Evolutionary conservation across 805 yeast species (phyloP).

Genomic region (Tetrapisispora iriomotensis): DNA sequence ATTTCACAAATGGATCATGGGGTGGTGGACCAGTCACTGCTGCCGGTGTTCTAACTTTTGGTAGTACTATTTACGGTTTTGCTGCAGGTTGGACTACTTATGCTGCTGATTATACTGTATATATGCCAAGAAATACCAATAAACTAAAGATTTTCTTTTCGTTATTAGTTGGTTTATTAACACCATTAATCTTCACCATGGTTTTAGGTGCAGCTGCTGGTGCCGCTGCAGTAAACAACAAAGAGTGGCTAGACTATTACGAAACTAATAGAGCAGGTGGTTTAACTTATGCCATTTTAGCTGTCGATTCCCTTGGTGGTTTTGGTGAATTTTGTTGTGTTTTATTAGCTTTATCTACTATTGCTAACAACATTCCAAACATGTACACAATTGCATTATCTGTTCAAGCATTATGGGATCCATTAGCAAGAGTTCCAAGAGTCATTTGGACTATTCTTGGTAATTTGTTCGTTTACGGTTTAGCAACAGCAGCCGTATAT

Average conservation of each 20-base stretch:
- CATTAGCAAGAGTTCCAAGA: conserved; percentile 67
- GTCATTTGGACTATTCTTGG: conserved; percentile 70
- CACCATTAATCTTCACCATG: conserved; percentile 64
- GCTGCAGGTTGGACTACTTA: conserved; percentile 95
- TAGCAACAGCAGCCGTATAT: conserved; percentile 82
- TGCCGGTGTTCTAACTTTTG: conserved; percentile 68
- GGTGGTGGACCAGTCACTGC: conserved; percentile 56
- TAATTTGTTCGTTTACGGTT: conserved; percentile 66
- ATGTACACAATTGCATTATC: conserved; percentile 82
- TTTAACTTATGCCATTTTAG: conserved; percentile 65
- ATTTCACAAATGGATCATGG: conserved; percentile 46
- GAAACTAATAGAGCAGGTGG: conserved; percentile 61
- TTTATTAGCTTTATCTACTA: conserved; percentile 70
- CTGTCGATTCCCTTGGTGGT: conserved; percentile 68
- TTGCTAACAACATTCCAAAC: conserved; percentile 86
- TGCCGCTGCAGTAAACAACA: conserved; percentile 46
- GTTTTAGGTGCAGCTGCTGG: conserved; percentile 79
- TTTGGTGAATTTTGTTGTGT: conserved; percentile 88
- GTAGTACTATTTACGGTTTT: conserved; percentile 75
- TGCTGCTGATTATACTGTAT: conserved; percentile 86
- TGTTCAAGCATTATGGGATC: conserved; percentile 75
- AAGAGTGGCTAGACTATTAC: conserved; percentile 42
- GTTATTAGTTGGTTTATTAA: conserved; percentile 49
- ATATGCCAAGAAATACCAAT: conserved; percentile 61
- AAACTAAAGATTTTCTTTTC: conserved; percentile 50